Conservation (phyloP, 345 rosid genomes). For the Sonneratia alba region DNA sequence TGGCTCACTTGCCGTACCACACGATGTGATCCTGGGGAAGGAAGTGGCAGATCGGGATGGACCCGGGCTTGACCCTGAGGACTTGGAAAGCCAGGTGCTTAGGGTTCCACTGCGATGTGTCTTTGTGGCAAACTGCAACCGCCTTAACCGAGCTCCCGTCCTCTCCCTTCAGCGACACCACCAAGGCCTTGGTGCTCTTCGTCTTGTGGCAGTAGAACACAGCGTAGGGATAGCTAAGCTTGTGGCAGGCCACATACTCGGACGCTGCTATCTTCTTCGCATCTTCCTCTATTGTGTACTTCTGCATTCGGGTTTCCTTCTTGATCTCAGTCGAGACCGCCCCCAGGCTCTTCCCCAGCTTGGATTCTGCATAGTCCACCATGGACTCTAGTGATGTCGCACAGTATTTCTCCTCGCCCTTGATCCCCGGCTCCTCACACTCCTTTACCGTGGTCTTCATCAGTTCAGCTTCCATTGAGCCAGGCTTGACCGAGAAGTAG, state of each 20-base stretch:
- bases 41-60: conserved; percentile 60
- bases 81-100: conserved; percentile 69
- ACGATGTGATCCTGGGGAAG: conserved; percentile 68
- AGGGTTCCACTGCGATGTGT: conserved; percentile 79
- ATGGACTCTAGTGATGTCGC: conserved; percentile 78
- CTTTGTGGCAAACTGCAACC: conserved; percentile 69
- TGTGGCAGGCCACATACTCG: conserved; percentile 54
- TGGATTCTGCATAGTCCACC: conserved; percentile 59
- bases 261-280: conserved; percentile 25
- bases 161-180: conserved; percentile 47
- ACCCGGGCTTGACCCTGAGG: conserved; percentile 63
- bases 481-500: conserved; percentile 41
- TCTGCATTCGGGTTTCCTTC: conserved; percentile 27
- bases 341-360: conserved; percentile 48
- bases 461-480: conserved; percentile 52
- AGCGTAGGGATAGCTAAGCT: conserved; percentile 63
- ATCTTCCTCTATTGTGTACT: conserved; percentile 34
- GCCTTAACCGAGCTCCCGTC: conserved; percentile 57
- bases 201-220: conserved; percentile 78
- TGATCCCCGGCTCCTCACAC: conserved; percentile 51
- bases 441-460: conserved; percentile 53
- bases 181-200: conserved; percentile 36
- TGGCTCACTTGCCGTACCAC: conserved; percentile 31
- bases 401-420: conserved; percentile 70
- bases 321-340: conserved; percentile 60